phyloP scores from a whole-genome alignment of 73 alveolate genomes.

The Uronychia setigera region DNA sequence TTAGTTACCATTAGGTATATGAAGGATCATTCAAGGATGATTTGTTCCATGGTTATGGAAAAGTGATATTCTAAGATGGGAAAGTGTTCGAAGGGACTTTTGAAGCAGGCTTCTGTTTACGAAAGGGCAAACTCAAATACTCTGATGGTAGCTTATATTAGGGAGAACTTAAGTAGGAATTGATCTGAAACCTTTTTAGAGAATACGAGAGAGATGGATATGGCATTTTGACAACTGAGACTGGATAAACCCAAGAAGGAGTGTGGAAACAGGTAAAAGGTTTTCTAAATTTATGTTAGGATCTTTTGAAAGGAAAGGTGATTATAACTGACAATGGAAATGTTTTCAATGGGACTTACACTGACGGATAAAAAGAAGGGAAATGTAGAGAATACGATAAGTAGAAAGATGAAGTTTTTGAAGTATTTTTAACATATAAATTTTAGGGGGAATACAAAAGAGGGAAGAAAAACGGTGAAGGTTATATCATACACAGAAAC shows the following conservation, averaged over 20 bases:
- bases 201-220: slow-evolving; percentile 25
- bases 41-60: slow-evolving; percentile 52
- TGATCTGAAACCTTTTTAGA: neutral
- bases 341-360: slow-evolving; percentile 29
- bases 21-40: slow-evolving; percentile 47
- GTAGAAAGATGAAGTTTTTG: neutral
- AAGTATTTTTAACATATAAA: neutral
- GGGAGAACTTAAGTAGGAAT: slow-evolving; percentile 31
- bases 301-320: neutral
- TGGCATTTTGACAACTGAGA: slow-evolving; percentile 4
- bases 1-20: neutral
- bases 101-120: slow-evolving; percentile 10
- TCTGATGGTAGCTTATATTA: slow-evolving; percentile 32
- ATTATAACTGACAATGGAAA: slow-evolving; percentile 19
- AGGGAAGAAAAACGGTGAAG: neutral
- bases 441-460: neutral
- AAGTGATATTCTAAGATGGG: slow-evolving; percentile 20
- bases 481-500: neutral
- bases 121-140: slow-evolving; percentile 24
- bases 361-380: slow-evolving; percentile 43
- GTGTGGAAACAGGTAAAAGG: slow-evolving; percentile 43
- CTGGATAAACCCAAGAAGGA: slow-evolving; percentile 32
- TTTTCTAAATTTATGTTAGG: neutral
- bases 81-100: slow-evolving; percentile 43
- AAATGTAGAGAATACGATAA: neutral